A percentile compares a stretch with the other conserved stretches of the same genome.
These are phyloP conservation scores for Mucor mucedo DNA, from an alignment of 371 early-diverging fungal genomes.

Conservation along the genomic window DNA sequence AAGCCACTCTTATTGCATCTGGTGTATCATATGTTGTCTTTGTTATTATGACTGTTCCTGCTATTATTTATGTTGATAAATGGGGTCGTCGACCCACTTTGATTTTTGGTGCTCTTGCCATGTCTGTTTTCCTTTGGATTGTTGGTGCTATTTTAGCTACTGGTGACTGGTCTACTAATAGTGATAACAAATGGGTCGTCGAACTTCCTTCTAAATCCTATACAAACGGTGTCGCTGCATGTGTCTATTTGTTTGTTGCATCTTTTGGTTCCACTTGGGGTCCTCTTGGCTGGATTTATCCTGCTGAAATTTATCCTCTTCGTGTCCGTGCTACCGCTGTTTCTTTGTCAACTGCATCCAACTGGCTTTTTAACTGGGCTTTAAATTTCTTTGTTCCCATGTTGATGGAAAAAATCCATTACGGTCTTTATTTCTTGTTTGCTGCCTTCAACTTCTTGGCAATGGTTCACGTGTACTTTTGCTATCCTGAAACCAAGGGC, in stretches of 20 bases:
- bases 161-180: slow-evolving; percentile 39
- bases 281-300: slow-evolving; percentile 93
- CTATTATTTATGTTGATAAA: slow-evolving; percentile 77
- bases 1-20: slow-evolving; percentile 42
- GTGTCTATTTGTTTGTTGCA: slow-evolving; percentile 75
- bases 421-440: slow-evolving; percentile 70
- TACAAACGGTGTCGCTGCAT: slow-evolving; percentile 49
- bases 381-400: slow-evolving; percentile 68
- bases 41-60: slow-evolving; percentile 73
- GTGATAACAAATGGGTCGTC: slow-evolving; percentile 24
- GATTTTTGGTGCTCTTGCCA: slow-evolving; percentile 53
- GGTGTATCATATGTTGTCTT: slow-evolving; percentile 48
- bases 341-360: slow-evolving; percentile 85
- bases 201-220: slow-evolving; percentile 13
- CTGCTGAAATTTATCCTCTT: slow-evolving; percentile 86
- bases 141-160: slow-evolving; percentile 56
- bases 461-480: slow-evolving; percentile 60
- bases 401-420: slow-evolving; percentile 64
- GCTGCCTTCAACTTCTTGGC: slow-evolving; percentile 49
- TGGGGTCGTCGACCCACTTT: slow-evolving; percentile 72
- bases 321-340: slow-evolving; percentile 84
- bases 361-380: slow-evolving; percentile 86
- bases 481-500: slow-evolving; percentile 68
- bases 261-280: slow-evolving; percentile 90
- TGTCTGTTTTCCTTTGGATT: slow-evolving; percentile 48